Conservation (phyloP, 352 stramenopile species). For the Pythium rhizo-oryzae region DNA sequence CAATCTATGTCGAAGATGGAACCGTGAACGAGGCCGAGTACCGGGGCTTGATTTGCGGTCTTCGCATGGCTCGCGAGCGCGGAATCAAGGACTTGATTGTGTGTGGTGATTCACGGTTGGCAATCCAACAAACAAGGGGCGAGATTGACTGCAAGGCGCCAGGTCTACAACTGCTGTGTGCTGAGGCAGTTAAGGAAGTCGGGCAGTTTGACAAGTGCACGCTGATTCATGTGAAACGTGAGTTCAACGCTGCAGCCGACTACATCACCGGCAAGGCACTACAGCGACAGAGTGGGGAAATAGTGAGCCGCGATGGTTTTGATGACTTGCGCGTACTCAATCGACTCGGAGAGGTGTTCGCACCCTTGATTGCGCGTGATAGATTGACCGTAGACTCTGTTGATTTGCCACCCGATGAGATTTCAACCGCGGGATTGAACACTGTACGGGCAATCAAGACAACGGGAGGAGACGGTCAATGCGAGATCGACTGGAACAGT, state of each 20-base stretch:
- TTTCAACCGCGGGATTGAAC: too few relatives aligned
- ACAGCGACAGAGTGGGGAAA: neutral
- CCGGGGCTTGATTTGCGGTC: neutral
- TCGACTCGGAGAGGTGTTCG: too few relatives aligned
- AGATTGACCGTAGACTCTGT: too few relatives aligned
- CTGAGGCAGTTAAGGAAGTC: constrained; percentile 6
- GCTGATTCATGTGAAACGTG: constrained; percentile 18
- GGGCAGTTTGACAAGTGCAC: neutral
- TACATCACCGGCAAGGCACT: constrained; percentile 20
- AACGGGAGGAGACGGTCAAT: too few relatives aligned
- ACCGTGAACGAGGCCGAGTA: constrained; percentile 34
- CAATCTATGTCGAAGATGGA: constrained; percentile 16
- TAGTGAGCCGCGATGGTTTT: too few relatives aligned
- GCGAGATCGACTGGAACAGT: too few relatives aligned
- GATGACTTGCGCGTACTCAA: too few relatives aligned
- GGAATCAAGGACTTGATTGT: constrained; percentile 17
- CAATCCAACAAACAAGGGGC: constrained; percentile 25
- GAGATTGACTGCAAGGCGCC: constrained; percentile 30
- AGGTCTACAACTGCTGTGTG: constrained; percentile 11
- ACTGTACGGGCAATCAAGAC: too few relatives aligned
- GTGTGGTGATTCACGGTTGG: constrained; percentile 26
- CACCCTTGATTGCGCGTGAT: too few relatives aligned
- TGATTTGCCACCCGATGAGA: too few relatives aligned
- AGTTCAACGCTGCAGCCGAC: constrained; percentile 24
- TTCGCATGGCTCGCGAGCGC: constrained; percentile 6